These are phyloP conservation scores for Gynostemma pentaphyllum DNA, from an alignment of 306 rosid genomes.

Conservation along the genomic window DNA sequence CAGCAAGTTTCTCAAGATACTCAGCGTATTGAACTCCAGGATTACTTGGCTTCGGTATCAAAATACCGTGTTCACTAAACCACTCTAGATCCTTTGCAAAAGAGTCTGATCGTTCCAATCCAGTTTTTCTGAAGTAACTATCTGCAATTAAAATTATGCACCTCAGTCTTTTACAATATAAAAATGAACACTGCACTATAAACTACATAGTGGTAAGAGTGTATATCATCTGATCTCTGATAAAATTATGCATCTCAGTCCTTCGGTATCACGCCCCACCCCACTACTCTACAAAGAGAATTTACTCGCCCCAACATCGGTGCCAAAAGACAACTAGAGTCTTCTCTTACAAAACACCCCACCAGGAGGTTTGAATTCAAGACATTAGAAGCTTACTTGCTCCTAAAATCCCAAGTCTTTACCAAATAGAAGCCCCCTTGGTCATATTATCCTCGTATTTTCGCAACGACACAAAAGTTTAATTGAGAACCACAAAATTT, in stretches of 20 bases:
- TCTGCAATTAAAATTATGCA: constrained; percentile 21
- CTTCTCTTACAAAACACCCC: no score
- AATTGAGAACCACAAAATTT: neutral
- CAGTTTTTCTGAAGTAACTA: constrained; percentile 72
- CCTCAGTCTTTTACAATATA: neutral
- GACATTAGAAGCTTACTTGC: no score
- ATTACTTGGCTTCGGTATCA: constrained; percentile 44
- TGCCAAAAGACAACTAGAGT: no score
- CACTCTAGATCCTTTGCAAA: constrained; percentile 56
- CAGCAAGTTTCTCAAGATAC: constrained; percentile 57
- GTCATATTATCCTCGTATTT: neutral
- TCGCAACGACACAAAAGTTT: neutral
- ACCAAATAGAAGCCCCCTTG: no score
- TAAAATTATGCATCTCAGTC: no score
- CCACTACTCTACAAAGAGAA: no score
- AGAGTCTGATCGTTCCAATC: constrained; percentile 64
- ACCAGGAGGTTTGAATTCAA: no score
- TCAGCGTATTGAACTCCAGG: constrained; percentile 58
- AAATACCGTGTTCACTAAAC: constrained; percentile 40
- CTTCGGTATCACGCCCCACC: no score
- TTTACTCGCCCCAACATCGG: no score
- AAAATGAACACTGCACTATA: neutral
- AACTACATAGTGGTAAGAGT: neutral
- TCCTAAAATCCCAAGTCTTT: no score
- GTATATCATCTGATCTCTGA: neutral